Conservation (phyloP, 768 basidiomycete genomes). For the Amanita exitialis region DNA sequence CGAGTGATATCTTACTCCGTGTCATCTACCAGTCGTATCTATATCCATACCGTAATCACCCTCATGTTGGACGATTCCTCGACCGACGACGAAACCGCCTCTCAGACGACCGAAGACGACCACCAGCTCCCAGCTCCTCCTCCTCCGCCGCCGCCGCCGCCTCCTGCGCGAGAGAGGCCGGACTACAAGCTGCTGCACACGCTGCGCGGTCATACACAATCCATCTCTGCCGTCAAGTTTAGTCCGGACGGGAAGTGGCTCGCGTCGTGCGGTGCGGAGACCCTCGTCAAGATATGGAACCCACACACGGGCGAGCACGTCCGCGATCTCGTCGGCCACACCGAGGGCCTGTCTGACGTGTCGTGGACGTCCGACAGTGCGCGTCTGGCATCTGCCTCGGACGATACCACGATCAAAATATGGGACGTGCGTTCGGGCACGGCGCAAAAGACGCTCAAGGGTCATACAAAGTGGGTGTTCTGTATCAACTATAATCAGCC, state of each 20-base stretch:
- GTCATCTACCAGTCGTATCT: too few species aligned
- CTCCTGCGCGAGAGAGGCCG: conserved; percentile 33
- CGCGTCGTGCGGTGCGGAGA: conserved; percentile 81
- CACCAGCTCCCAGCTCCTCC: conserved; percentile 58
- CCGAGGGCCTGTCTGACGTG: conserved; percentile 80
- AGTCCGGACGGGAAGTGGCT: conserved; percentile 79
- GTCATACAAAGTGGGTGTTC: conserved; percentile 85
- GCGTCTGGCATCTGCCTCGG: conserved; percentile 84
- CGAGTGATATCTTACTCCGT: too few species aligned
- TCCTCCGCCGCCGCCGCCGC: conserved; percentile 25
- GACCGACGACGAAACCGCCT: conserved; percentile 55
- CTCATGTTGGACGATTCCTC: conserved; percentile 38
- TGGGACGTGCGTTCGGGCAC: conserved; percentile 83
- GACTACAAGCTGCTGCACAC: conserved; percentile 61
- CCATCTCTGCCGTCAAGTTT: conserved; percentile 86
- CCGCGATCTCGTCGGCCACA: conserved; percentile 65
- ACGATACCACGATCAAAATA: conserved; percentile 83
- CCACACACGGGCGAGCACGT: conserved; percentile 71
- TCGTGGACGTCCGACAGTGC: conserved; percentile 81
- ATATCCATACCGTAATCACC: too few species aligned
- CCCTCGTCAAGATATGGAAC: conserved; percentile 74
- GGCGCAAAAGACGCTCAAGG: conserved; percentile 61
- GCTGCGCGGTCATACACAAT: conserved; percentile 68
- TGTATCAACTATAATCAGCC: conserved; percentile 87
- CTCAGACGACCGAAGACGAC: conserved; percentile 81